These are phyloP conservation scores for Citrus medica DNA, from an alignment of 345 rosid species.

Conservation along the genomic window DNA sequence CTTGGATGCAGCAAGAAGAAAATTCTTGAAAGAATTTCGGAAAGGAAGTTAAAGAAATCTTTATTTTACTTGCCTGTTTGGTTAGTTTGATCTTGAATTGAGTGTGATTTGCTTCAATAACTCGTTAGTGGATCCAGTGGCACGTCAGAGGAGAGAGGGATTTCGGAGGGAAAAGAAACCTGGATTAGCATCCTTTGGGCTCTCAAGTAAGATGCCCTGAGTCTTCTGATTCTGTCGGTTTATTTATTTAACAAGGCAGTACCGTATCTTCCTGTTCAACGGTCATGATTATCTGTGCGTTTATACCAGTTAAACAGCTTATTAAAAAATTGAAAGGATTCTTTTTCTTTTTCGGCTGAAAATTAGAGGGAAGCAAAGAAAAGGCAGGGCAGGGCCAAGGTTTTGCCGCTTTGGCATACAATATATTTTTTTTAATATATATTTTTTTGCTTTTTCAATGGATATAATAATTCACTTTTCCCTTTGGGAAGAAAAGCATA, in stretches of 20 bases:
- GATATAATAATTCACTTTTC: too few relatives aligned
- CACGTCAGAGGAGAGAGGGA: not conserved
- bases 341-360: not conserved
- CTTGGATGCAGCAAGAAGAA: not conserved
- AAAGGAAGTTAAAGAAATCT: not conserved
- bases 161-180: slow-evolving; percentile 3
- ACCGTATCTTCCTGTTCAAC: not conserved
- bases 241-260: not conserved
- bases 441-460: not conserved
- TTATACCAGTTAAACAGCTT: not conserved
- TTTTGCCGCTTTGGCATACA: not conserved
- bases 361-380: not conserved
- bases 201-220: not conserved
- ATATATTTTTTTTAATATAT: not conserved
- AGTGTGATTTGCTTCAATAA: not conserved
- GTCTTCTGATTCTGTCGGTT: not conserved
- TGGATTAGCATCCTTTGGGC: not conserved
- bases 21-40: not conserved
- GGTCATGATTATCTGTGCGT: not conserved
- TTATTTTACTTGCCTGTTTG: not conserved
- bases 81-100: not conserved
- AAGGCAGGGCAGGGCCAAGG: not conserved
- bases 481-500: not conserved
- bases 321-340: too few relatives aligned
- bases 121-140: not conserved